These are phyloP conservation scores for Coniochaeta pulveracea DNA, from an alignment of 2,329 filamentous ascomycete species.

Conservation along the genomic window DNA sequence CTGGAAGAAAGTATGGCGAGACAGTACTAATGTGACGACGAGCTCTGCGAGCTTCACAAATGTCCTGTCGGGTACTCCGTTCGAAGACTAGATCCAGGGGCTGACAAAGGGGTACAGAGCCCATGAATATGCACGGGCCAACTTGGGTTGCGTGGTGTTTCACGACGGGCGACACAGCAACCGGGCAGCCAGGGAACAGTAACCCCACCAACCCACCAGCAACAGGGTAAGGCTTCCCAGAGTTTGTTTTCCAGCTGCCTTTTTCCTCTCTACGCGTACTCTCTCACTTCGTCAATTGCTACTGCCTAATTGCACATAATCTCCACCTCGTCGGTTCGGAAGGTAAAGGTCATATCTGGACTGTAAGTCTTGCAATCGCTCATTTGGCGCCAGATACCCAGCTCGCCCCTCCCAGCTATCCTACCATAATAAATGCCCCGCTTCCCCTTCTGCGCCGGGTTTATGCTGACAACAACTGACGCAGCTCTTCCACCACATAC, in stretches of 20 bases:
- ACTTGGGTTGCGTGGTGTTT: background rate
- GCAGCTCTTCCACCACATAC: background rate
- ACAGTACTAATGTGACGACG: no score
- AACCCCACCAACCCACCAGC: constrained; percentile 2
- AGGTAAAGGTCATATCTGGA: background rate
- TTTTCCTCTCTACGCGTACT: background rate
- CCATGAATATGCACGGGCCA: background rate
- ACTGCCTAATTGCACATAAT: background rate
- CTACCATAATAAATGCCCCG: constrained; percentile 2
- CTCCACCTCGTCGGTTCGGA: background rate
- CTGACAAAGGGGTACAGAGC: background rate
- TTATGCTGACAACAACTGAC: background rate
- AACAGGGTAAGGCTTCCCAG: constrained; percentile 2
- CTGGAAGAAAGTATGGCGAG: no score
- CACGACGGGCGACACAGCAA: constrained; percentile 2
- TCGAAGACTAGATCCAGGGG: no score
- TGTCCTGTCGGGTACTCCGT: no score
- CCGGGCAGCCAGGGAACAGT: background rate
- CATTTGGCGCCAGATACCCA: constrained; percentile 1
- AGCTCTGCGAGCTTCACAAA: no score
- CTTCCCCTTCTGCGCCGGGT: background rate
- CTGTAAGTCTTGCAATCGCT: constrained; percentile 1
- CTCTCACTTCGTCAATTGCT: background rate
- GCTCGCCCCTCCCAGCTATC: background rate
- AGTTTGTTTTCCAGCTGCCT: constrained; percentile 3